These are phyloP conservation scores for Gastrodia elata DNA, from an alignment of 106 monocot genomes.

Conservation along the genomic window DNA sequence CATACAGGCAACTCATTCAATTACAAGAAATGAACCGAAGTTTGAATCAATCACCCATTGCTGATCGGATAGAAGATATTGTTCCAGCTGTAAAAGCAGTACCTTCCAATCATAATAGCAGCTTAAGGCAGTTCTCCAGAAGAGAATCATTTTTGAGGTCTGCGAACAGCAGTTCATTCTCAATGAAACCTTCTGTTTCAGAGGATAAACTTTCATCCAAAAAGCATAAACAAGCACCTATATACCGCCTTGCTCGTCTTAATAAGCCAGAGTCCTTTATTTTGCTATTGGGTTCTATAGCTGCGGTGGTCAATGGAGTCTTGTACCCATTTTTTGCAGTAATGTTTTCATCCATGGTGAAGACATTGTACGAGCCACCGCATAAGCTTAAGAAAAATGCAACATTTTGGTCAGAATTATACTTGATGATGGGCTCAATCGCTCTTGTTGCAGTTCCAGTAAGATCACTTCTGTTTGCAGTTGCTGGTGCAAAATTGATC, in stretches of 20 bases:
- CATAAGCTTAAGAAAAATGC: constrained; percentile 35
- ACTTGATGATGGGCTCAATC: constrained; percentile 26
- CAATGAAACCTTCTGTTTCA: constrained; percentile 9
- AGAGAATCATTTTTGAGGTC: constrained; percentile 25
- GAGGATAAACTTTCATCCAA: neutral
- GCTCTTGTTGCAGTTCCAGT: constrained; percentile 29
- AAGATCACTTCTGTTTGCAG: constrained; percentile 35
- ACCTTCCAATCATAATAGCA: constrained; percentile 15
- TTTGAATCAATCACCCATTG: constrained; percentile 1
- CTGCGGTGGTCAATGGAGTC: constrained; percentile 31
- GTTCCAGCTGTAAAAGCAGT: neutral
- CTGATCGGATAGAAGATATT: constrained; percentile 9
- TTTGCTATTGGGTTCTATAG: constrained; percentile 33
- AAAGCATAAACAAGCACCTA: constrained; percentile 19
- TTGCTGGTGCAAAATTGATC: constrained; percentile 51
- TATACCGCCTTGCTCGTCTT: constrained; percentile 41
- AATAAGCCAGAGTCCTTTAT: constrained; percentile 51
- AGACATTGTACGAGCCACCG: constrained; percentile 41
- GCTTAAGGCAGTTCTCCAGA: constrained; percentile 24
- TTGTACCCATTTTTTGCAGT: constrained; percentile 35
- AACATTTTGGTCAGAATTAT: constrained; percentile 36
- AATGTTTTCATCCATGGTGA: constrained; percentile 35
- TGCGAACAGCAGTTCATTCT: constrained; percentile 24
- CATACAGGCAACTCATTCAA: constrained; percentile 41
- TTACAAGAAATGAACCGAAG: constrained; percentile 33